These are phyloP conservation scores for Suillus occidentalis DNA, from an alignment of 768 basidiomycete species.

Conservation along the genomic window DNA sequence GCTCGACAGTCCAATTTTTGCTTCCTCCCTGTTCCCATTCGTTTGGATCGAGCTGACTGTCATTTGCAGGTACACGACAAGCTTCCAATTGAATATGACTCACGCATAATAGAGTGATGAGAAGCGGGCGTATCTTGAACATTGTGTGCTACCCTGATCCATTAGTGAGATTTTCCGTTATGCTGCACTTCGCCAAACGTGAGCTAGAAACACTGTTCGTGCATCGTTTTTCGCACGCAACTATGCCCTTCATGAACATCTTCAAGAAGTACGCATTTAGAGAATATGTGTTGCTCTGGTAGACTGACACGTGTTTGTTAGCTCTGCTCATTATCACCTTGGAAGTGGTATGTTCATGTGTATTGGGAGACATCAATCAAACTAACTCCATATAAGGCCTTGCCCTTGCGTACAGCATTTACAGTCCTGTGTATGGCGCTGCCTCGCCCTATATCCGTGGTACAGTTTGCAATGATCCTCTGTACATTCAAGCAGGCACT, in stretches of 20 bases:
- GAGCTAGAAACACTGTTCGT: conserved; percentile 92
- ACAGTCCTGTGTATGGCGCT: conserved; percentile 76
- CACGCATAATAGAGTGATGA: not conserved
- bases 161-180: conserved; percentile 35
- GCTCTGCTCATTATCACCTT: conserved; percentile 88
- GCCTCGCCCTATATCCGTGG: conserved; percentile 60
- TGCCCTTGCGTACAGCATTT: conserved; percentile 78
- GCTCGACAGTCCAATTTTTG: too few species aligned
- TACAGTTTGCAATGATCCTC: conserved; percentile 61
- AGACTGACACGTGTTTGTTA: conserved; percentile 32
- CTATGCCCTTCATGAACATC: conserved; percentile 85
- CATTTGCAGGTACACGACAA: too few species aligned
- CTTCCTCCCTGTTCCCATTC: too few species aligned
- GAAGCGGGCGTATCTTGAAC: not conserved
- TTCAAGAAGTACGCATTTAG: conserved; percentile 75
- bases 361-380: not conserved
- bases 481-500: conserved; percentile 65
- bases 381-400: conserved; percentile 47
- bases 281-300: not conserved
- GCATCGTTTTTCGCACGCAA: conserved; percentile 93
- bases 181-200: conserved; percentile 89
- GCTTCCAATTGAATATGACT: conserved; percentile 40
- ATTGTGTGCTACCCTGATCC: not conserved
- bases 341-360: conserved; percentile 50
- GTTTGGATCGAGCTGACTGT: too few species aligned